phyloP scores from a whole-genome alignment of 192 early-diverging fungal genomes.

The Glomus cerebriforme region DNA sequence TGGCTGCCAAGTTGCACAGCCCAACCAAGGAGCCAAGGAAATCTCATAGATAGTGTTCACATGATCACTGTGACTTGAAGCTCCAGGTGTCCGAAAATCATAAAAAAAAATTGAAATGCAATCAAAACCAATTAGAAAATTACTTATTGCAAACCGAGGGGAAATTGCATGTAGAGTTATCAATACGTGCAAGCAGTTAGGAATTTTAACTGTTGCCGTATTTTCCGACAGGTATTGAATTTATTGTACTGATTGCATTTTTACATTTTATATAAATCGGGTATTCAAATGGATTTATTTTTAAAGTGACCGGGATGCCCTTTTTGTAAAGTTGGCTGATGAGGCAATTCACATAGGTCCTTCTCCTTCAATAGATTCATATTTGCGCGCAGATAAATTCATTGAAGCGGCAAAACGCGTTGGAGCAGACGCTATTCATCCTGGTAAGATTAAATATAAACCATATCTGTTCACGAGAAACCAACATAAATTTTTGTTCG shows the following conservation, averaged over 20 bases:
- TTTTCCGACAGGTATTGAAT: conserved; percentile 73
- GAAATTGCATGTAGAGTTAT: conserved; percentile 95
- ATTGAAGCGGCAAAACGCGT: conserved; percentile 70
- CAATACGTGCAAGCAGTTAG: conserved; percentile 85
- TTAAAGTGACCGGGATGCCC: conserved; percentile 56
- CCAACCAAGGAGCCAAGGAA: no score
- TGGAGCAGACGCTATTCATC: conserved; percentile 91
- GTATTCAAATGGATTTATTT: not conserved
- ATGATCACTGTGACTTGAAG: no score
- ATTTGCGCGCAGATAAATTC: conserved; percentile 81
- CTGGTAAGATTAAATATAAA: conserved; percentile 47
- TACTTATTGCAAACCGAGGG: conserved; percentile 93
- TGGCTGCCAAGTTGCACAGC: no score
- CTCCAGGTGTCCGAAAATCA: no score
- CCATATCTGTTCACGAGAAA: not conserved
- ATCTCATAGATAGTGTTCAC: no score
- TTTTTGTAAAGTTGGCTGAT: conserved; percentile 87
- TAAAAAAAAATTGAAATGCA: no score
- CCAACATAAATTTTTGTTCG: conserved; percentile 9
- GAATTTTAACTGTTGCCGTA: conserved; percentile 90
- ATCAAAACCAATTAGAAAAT: conserved; percentile 64
- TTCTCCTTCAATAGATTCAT: conserved; percentile 75
- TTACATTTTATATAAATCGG: not conserved
- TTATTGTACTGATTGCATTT: not conserved
- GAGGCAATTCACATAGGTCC: conserved; percentile 85